phyloP scores from a whole-genome alignment of 2,329 filamentous ascomycete genomes.

The Fusarium sp. region DNA sequence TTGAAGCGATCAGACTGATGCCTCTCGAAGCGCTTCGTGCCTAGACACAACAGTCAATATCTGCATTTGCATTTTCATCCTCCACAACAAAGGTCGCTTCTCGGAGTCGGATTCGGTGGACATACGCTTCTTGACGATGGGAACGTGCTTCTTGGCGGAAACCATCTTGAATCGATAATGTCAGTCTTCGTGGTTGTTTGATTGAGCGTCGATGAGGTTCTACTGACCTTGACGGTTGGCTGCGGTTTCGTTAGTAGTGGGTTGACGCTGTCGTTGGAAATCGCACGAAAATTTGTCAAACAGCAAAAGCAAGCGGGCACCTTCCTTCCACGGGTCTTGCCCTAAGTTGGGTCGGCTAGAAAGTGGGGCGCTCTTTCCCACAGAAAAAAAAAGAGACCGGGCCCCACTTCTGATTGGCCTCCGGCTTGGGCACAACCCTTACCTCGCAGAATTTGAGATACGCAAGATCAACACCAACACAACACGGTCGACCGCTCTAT shows the following conservation, averaged over 20 bases:
- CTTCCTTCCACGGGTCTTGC: constrained; percentile 10
- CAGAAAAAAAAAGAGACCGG: not conserved
- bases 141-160: constrained; percentile 98
- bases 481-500: constrained; percentile 25
- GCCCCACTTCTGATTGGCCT: not conserved
- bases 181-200: constrained; percentile 47
- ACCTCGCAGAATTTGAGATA: constrained; percentile 23
- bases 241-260: constrained; percentile 52
- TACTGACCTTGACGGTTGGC: constrained; percentile 60
- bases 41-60: constrained; percentile 65
- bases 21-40: constrained; percentile 94
- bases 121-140: constrained; percentile 99
- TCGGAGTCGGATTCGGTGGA: constrained; percentile 54
- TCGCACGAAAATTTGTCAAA: constrained; percentile 22
- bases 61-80: constrained; percentile 23
- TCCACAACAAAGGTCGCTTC: constrained; percentile 31
- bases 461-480: constrained; percentile 19
- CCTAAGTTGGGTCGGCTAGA: constrained; percentile 12
- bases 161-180: constrained; percentile 78
- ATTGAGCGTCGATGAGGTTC: constrained; percentile 26
- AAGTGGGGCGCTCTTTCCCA: not conserved
- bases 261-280: constrained; percentile 27
- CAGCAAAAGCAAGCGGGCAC: not conserved
- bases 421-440: not conserved
- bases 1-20: constrained; percentile 99